These are phyloP conservation scores for Aquilaria agallochum DNA, from an alignment of 441 rosid species.

Conservation along the genomic window DNA sequence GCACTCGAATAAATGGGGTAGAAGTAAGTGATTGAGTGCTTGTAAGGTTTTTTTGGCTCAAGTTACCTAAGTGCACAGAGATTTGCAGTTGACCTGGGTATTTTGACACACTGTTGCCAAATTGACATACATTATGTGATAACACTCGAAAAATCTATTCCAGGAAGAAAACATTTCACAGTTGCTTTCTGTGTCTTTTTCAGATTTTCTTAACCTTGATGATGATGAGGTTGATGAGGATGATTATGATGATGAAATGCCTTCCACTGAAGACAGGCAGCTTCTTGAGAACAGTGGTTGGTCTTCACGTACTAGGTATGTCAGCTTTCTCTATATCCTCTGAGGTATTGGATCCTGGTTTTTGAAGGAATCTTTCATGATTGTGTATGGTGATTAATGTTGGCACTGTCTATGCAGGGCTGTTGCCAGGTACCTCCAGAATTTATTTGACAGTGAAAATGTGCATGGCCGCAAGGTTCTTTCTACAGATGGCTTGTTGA, in stretches of 20 bases:
- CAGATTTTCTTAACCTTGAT: slow-evolving; percentile 89
- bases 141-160: too few relatives aligned
- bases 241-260: slow-evolving; percentile 58
- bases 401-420: slow-evolving; percentile 46
- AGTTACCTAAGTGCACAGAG: too few relatives aligned
- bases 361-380: slow-evolving; percentile 4
- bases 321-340: slow-evolving; percentile 5
- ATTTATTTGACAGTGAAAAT: slow-evolving; percentile 65
- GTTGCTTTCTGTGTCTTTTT: slow-evolving; percentile 18
- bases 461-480: slow-evolving; percentile 53
- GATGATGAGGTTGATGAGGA: slow-evolving; percentile 82
- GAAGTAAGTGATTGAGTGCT: too few relatives aligned
- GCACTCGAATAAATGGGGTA: too few relatives aligned
- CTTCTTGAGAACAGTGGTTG: slow-evolving; percentile 93
- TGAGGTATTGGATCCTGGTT: background rate
- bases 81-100: background rate
- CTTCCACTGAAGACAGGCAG: slow-evolving; percentile 50
- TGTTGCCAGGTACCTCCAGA: slow-evolving; percentile 90
- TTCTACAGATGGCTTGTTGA: slow-evolving; percentile 63
- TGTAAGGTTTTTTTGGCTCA: too few relatives aligned
- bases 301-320: slow-evolving; percentile 98
- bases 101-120: slow-evolving; percentile 15
- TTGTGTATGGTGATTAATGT: background rate
- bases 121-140: background rate
- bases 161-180: background rate